Conservation (phyloP, 164 flowering plant species). For the Aristolochia californica region DNA sequence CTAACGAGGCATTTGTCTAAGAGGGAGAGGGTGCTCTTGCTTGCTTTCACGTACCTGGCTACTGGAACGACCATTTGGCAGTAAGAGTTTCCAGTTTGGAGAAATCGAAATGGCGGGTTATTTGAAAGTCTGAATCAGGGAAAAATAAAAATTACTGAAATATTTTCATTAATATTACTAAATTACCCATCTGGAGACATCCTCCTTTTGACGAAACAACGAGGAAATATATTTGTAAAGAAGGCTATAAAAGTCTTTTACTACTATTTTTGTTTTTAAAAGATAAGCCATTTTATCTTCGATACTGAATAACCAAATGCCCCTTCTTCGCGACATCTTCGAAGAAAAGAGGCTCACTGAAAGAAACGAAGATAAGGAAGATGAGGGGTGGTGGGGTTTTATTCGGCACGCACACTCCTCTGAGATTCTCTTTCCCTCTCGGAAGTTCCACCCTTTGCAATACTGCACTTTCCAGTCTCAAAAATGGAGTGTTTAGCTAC, state of each 20-base stretch:
- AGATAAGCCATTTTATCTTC: too few relatives aligned
- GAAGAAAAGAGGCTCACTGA: neutral
- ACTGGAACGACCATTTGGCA: conserved; percentile 10
- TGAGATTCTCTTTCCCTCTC: neutral
- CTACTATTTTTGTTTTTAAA: too few relatives aligned
- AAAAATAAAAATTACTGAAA: too few relatives aligned
- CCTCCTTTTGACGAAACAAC: too few relatives aligned
- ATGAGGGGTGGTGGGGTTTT: conserved; percentile 5
- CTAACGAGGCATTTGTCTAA: conserved; percentile 29
- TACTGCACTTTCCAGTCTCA: neutral
- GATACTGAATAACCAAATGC: too few relatives aligned
- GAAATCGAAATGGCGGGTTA: neutral
- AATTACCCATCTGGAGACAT: too few relatives aligned
- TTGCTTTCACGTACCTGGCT: conserved; percentile 27
- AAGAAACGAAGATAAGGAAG: neutral
- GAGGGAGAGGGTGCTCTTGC: conserved; percentile 29
- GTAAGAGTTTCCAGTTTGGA: neutral
- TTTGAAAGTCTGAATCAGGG: too few relatives aligned
- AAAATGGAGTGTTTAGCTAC: too few relatives aligned
- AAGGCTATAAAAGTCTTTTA: too few relatives aligned
- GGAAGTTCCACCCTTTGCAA: neutral
- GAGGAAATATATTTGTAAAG: too few relatives aligned
- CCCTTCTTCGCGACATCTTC: neutral
- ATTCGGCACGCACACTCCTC: neutral
- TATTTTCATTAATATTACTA: too few relatives aligned